Conservation (phyloP, 306 rosid genomes). For the Prunus mira region DNA sequence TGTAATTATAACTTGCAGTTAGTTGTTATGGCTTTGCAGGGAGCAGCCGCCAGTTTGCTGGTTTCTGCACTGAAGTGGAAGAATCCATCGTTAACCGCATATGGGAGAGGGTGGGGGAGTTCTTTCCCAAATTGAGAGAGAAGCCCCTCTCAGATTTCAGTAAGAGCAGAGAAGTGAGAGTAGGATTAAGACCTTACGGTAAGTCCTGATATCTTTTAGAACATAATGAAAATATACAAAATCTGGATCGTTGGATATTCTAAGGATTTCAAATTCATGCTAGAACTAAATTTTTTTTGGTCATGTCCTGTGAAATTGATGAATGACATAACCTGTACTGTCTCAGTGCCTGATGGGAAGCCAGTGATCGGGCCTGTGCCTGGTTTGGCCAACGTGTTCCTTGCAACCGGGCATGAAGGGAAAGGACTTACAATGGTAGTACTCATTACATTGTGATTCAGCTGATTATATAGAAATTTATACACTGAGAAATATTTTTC, state of each 20-base stretch:
- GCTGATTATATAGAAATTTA: not conserved
- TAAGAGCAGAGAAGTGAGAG: constrained; percentile 62
- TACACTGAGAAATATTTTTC: not conserved
- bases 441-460: not conserved
- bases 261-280: not conserved
- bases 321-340: constrained; percentile 17
- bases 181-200: constrained; percentile 87
- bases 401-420: constrained; percentile 98
- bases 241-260: constrained; percentile 15
- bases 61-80: constrained; percentile 66
- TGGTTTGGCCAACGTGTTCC: constrained; percentile 67
- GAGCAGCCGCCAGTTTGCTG: constrained; percentile 88
- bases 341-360: constrained; percentile 89
- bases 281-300: not conserved
- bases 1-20: not conserved
- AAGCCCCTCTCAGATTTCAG: constrained; percentile 53
- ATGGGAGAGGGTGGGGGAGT: constrained; percentile 73
- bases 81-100: constrained; percentile 56
- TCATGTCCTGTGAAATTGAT: not conserved
- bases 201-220: constrained; percentile 38
- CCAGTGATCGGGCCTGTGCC: constrained; percentile 80
- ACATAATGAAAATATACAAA: constrained; percentile 5
- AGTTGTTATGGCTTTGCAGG: constrained; percentile 40
- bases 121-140: constrained; percentile 65
- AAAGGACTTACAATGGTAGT: constrained; percentile 78